phyloP scores from a whole-genome alignment of 257 asterid species.

The Gynochthodes officinalis region DNA sequence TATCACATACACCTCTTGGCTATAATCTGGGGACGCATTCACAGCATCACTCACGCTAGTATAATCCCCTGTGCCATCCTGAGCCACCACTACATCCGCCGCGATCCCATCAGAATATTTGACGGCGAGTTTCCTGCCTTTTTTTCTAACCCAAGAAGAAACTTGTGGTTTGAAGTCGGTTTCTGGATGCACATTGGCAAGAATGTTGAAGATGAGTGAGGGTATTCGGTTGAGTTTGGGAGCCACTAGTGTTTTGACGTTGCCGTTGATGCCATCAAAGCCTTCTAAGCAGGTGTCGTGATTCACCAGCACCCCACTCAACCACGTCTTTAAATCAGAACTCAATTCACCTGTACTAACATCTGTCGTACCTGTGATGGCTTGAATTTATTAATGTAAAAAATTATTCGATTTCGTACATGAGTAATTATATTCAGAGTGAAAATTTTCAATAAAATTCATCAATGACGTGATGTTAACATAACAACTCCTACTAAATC shows the following conservation, averaged over 20 bases:
- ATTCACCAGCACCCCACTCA: constrained; percentile 46
- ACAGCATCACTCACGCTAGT: constrained; percentile 45
- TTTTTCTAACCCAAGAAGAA: not conserved
- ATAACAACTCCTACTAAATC: too few relatives aligned
- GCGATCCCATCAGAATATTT: not conserved
- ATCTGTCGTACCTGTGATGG: constrained; percentile 35
- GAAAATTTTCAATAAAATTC: too few relatives aligned
- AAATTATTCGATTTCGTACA: not conserved
- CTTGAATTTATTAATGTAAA: too few relatives aligned
- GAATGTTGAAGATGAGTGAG: constrained; percentile 28
- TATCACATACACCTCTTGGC: constrained; percentile 37
- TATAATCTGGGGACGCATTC: constrained; percentile 34
- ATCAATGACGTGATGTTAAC: too few relatives aligned
- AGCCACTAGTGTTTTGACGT: constrained; percentile 18
- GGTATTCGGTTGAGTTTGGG: constrained; percentile 30
- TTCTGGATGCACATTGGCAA: constrained; percentile 26
- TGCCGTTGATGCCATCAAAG: constrained; percentile 38
- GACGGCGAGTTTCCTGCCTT: not conserved
- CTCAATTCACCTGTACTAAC: constrained; percentile 42
- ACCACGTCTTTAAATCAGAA: constrained; percentile 53
- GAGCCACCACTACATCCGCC: constrained; percentile 49
- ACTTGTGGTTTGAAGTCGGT: not conserved
- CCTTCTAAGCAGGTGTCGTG: constrained; percentile 64
- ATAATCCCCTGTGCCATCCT: constrained; percentile 48
- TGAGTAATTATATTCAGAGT: too few relatives aligned